Conservation (phyloP, 805 yeast genomes). For the Saccharomyces jurei region DNA sequence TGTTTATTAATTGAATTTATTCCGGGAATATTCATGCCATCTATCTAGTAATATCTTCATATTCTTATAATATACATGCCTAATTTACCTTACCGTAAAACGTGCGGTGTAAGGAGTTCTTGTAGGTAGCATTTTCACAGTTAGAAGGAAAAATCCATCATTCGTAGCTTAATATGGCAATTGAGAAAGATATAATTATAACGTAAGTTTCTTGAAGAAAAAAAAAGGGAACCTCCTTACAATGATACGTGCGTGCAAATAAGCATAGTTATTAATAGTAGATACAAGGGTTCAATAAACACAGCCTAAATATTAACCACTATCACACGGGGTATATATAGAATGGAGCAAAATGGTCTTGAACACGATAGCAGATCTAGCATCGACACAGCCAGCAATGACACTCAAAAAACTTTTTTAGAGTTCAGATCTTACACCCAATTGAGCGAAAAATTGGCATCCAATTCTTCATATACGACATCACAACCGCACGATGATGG, state of each 20-base stretch:
- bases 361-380: constrained; percentile 5
- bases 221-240: neutral
- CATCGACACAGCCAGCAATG: constrained; percentile 2
- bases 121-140: neutral
- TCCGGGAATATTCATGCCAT: neutral
- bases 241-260: neutral
- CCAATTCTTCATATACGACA: neutral
- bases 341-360: constrained; percentile 10
- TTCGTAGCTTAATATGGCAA: neutral
- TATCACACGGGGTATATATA: neutral
- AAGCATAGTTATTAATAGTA: neutral
- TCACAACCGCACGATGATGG: neutral
- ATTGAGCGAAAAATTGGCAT: constrained; percentile 3
- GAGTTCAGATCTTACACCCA: constrained; percentile 8
- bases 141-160: neutral
- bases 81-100: neutral
- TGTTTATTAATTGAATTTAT: neutral
- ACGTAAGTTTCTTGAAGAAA: neutral
- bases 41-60: neutral
- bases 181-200: neutral
- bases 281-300: neutral
- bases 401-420: constrained; percentile 5
- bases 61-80: neutral
- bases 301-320: neutral
- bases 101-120: neutral